Conservation (phyloP, 1,139 yeast genomes). For the Magnusiomyces sp. region DNA sequence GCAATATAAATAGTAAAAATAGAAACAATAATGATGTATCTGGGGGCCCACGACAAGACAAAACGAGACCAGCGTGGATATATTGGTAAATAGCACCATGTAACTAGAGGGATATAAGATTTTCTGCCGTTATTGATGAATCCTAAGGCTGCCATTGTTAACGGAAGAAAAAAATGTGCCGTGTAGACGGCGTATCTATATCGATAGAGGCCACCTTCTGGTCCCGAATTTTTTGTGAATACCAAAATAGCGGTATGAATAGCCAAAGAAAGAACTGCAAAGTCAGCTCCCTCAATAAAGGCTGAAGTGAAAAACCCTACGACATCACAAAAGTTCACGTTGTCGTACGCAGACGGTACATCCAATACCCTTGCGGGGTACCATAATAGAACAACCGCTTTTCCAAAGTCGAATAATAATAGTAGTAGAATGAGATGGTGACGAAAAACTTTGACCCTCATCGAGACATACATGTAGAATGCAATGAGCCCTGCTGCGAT, state of each 20-base stretch:
- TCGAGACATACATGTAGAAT: conserved; percentile 27
- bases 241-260: conserved; percentile 71
- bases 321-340: conserved; percentile 53
- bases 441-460: conserved; percentile 27
- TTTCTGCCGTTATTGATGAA: conserved; percentile 40
- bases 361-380: conserved; percentile 60
- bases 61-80: conserved; percentile 67
- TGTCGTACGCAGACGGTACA: conserved; percentile 43
- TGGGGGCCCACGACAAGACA: conserved; percentile 74
- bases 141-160: conserved; percentile 64
- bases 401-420: conserved; percentile 61
- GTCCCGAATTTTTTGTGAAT: conserved; percentile 39
- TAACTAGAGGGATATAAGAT: conserved; percentile 38
- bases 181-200: conserved; percentile 54
- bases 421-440: conserved; percentile 52
- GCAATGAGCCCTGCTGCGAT: conserved; percentile 28
- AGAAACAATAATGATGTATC: conserved; percentile 56
- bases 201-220: conserved; percentile 70
- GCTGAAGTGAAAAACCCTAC: conserved; percentile 81
- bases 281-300: conserved; percentile 80
- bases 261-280: conserved; percentile 77
- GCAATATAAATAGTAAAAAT: conserved; percentile 60
- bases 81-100: conserved; percentile 78
- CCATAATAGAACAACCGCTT: conserved; percentile 60
- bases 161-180: conserved; percentile 52